phyloP scores from a whole-genome alignment of 2,329 filamentous ascomycete species.

The Aspergillus sp. region DNA sequence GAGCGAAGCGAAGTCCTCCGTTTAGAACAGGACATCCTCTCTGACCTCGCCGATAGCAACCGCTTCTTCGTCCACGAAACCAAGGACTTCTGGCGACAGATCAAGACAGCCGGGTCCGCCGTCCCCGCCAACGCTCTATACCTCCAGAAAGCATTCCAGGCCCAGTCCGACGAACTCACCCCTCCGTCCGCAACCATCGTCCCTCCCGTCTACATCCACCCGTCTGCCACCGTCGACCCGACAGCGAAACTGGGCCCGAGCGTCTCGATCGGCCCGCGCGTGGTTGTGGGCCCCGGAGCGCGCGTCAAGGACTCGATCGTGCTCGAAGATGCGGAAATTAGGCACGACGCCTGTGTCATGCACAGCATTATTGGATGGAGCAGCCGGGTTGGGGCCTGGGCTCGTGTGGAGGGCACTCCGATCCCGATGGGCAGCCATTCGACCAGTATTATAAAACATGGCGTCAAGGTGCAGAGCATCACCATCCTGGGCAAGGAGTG shows the following conservation, averaged over 20 bases:
- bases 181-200: slow-evolving; percentile 78
- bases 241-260: slow-evolving; percentile 95
- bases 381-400: slow-evolving; percentile 94
- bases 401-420: slow-evolving; percentile 89
- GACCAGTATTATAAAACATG: slow-evolving; percentile 94
- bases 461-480: slow-evolving; percentile 96
- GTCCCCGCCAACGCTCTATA: slow-evolving; percentile 96
- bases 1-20: slow-evolving; percentile 79
- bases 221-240: slow-evolving; percentile 78
- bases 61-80: slow-evolving; percentile 98
- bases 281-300: slow-evolving; percentile 70
- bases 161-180: slow-evolving; percentile 69
- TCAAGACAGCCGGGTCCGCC: slow-evolving; percentile 96
- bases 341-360: slow-evolving; percentile 89
- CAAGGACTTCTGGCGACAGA: slow-evolving; percentile 99
- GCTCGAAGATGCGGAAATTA: slow-evolving; percentile 88
- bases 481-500: slow-evolving; percentile 97
- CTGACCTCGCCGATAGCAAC: slow-evolving; percentile 91
- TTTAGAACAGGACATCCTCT: slow-evolving; percentile 92
- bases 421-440: slow-evolving; percentile 79
- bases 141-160: slow-evolving; percentile 85
- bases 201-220: slow-evolving; percentile 90
- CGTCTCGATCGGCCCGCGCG: slow-evolving; percentile 90
- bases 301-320: slow-evolving; percentile 95
- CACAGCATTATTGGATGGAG: slow-evolving; percentile 97